A percentile compares a stretch with the other conserved stretches of the same genome.
These are phyloP conservation scores for Candida oleophila DNA, from an alignment of 805 yeast species.

Conservation along the genomic window DNA sequence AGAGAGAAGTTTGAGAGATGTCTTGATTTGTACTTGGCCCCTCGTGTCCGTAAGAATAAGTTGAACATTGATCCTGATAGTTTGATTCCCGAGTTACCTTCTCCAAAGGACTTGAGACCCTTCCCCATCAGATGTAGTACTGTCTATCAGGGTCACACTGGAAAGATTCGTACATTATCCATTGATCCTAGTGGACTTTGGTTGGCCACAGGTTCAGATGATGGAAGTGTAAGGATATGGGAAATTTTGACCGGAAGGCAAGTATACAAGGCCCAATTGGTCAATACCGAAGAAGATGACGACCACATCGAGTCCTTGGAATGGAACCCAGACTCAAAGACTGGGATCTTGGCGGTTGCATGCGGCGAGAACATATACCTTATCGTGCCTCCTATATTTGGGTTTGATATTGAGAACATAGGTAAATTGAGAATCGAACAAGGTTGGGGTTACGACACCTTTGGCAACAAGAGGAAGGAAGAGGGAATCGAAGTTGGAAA, in stretches of 20 bases:
- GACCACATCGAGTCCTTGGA: constrained; percentile 79
- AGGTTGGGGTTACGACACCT: constrained; percentile 86
- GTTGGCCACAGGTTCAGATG: constrained; percentile 98
- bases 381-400: constrained; percentile 88
- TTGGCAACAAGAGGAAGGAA: constrained; percentile 46
- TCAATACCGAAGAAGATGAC: constrained; percentile 54
- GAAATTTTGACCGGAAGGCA: constrained; percentile 94
- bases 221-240: constrained; percentile 95
- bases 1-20: constrained; percentile 94
- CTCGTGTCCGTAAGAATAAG: constrained; percentile 89
- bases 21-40: constrained; percentile 91
- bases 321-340: constrained; percentile 81
- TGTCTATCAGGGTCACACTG: constrained; percentile 77
- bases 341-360: constrained; percentile 80
- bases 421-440: constrained; percentile 78
- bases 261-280: constrained; percentile 62
- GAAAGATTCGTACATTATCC: constrained; percentile 75
- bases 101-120: constrained; percentile 94
- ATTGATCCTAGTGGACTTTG: constrained; percentile 89
- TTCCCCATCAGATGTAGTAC: constrained; percentile 93
- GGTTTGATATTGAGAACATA: constrained; percentile 78
- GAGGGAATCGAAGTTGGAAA: constrained; percentile 33
- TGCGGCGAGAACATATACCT: constrained; percentile 80
- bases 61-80: constrained; percentile 94
- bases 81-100: constrained; percentile 91